These are phyloP conservation scores for Ophiostoma perfectum DNA, from an alignment of 2,329 filamentous ascomycete species.

Conservation along the genomic window DNA sequence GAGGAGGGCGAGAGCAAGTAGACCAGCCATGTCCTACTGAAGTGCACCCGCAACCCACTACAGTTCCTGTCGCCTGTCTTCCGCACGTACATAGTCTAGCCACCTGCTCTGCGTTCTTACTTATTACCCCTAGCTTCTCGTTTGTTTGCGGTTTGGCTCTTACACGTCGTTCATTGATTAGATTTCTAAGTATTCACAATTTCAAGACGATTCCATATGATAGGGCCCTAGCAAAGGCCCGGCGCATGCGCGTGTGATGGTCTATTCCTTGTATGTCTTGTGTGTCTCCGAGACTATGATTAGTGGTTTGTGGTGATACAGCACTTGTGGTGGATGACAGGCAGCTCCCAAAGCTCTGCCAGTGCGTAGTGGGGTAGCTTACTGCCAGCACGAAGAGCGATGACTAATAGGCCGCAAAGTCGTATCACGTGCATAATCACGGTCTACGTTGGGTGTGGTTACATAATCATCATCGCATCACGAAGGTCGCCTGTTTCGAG, in stretches of 20 bases:
- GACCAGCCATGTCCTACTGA: too few relatives aligned
- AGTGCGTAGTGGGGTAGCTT: slow-evolving; percentile 11
- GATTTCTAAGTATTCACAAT: neutral
- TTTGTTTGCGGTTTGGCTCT: neutral
- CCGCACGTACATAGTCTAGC: slow-evolving; percentile 3
- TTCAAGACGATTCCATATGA: neutral
- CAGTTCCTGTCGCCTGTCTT: neutral
- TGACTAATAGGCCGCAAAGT: too few relatives aligned
- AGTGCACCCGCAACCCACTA: neutral
- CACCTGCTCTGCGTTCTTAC: neutral
- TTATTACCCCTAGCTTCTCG: neutral
- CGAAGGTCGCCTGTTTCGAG: too few relatives aligned
- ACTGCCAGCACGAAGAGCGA: neutral
- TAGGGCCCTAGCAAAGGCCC: neutral
- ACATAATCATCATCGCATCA: neutral
- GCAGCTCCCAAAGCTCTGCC: neutral
- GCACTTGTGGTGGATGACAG: neutral
- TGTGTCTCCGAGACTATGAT: neutral
- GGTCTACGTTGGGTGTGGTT: neutral
- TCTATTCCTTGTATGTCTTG: too few relatives aligned
- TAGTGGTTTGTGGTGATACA: neutral
- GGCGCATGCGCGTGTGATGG: neutral
- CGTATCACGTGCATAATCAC: too few relatives aligned
- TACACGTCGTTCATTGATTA: neutral
- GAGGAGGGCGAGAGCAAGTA: slow-evolving; percentile 56